A percentile compares a stretch with the other conserved stretches of the same genome.
phyloP scores from a whole-genome alignment of 495 filamentous ascomycete genomes.

The Hypomontagnella submonticulosa region DNA sequence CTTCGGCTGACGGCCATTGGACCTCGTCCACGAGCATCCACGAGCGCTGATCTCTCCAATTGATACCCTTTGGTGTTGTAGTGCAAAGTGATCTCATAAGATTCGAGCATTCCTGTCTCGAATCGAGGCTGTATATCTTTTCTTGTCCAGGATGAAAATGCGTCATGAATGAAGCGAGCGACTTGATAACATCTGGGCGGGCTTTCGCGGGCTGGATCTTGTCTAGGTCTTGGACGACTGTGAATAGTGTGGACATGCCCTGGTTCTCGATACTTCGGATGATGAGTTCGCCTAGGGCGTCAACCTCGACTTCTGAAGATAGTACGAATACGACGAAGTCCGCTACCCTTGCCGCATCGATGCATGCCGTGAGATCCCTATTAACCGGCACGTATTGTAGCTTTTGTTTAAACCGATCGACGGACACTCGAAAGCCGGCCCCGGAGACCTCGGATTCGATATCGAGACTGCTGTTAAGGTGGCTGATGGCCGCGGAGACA shows the following conservation, averaged over 20 bases:
- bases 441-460: constrained; percentile 72
- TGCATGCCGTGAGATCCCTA: constrained; percentile 74
- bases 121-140: constrained; percentile 87
- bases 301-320: constrained; percentile 83
- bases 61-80: constrained; percentile 87
- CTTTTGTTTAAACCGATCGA: constrained; percentile 94
- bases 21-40: constrained; percentile 94
- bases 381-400: constrained; percentile 81
- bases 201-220: constrained; percentile 80
- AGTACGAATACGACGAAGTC: constrained; percentile 90
- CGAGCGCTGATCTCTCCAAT: constrained; percentile 92
- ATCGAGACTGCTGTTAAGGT: constrained; percentile 82
- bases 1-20: constrained; percentile 68
- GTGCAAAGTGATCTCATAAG: constrained; percentile 90
- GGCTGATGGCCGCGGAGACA: constrained; percentile 69
- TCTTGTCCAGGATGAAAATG: constrained; percentile 92
- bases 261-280: constrained; percentile 89
- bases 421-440: constrained; percentile 68
- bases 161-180: constrained; percentile 87
- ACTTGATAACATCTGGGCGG: constrained; percentile 76
- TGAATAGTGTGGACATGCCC: constrained; percentile 87
- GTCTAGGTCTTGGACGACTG: constrained; percentile 81
- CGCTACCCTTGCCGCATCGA: constrained; percentile 88
- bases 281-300: constrained; percentile 81
- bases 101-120: constrained; percentile 87